Evolutionary conservation across 495 filamentous ascomycete species (phyloP).

Genomic region (Podospora fimiseda): DNA sequence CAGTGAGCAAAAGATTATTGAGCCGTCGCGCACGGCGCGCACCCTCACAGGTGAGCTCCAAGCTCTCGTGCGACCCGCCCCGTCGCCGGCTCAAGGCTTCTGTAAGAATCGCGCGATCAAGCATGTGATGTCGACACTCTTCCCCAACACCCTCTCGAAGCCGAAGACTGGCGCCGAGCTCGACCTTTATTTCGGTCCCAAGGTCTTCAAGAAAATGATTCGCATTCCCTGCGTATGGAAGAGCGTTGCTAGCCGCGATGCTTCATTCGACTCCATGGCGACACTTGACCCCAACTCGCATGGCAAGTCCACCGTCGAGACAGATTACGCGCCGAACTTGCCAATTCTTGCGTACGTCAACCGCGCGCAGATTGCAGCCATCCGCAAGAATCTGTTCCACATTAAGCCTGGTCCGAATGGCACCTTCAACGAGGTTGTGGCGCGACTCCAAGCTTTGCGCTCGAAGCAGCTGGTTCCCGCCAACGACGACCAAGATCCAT

Average conservation of each 20-base stretch:
- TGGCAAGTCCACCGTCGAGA: constrained; percentile 4
- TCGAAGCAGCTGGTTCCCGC: constrained; percentile 33
- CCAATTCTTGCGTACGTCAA: constrained; percentile 40
- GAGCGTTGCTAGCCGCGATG: constrained; percentile 6
- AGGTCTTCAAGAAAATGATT: constrained; percentile 24
- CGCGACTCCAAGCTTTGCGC: constrained; percentile 30
- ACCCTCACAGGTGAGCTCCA: constrained; percentile 27
- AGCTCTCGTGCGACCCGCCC: constrained; percentile 21
- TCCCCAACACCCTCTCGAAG: constrained; percentile 24
- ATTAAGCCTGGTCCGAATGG: constrained; percentile 22
- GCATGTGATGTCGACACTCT: constrained; percentile 29
- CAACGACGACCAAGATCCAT: constrained; percentile 36
- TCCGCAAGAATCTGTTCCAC: constrained; percentile 30
- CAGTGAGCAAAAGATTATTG: constrained; percentile 10
- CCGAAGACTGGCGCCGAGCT: constrained; percentile 25
- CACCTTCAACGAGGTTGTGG: constrained; percentile 28
- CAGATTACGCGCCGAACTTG: constrained; percentile 16
- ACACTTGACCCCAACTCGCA: constrained; percentile 17
- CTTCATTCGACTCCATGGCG: constrained; percentile 34
- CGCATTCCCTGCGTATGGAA: constrained; percentile 35
- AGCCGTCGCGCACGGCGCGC: constrained; percentile 23
- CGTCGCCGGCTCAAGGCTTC: constrained; percentile 1
- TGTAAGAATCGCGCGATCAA: constrained; percentile 29
- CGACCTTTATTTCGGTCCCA: constrained; percentile 32
- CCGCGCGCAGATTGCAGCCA: constrained; percentile 24